Conservation (phyloP, 2,329 filamentous ascomycete genomes). For the Microdochium bolleyi region DNA sequence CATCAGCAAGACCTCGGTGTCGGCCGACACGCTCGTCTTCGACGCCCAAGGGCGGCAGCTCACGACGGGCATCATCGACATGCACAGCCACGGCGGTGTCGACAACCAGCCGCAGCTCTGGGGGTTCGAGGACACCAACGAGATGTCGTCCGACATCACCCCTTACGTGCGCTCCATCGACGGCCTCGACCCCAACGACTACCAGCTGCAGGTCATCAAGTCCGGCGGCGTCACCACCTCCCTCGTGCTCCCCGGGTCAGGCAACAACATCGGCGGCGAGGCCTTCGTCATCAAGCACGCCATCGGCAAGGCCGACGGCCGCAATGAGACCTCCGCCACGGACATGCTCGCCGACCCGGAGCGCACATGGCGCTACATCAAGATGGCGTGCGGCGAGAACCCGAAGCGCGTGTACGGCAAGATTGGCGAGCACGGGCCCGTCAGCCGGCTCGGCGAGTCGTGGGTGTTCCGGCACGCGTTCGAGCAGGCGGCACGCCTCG, state of each 20-base stretch:
- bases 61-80: constrained; percentile 62
- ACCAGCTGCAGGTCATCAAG: constrained; percentile 61
- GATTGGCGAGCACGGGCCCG: constrained; percentile 43
- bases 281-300: constrained; percentile 63
- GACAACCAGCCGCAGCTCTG: constrained; percentile 44
- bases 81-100: constrained; percentile 62
- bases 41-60: constrained; percentile 53
- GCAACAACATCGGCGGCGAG: constrained; percentile 68
- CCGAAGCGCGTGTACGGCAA: constrained; percentile 54
- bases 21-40: constrained; percentile 40
- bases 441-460: constrained; percentile 58
- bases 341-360: constrained; percentile 62
- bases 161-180: constrained; percentile 63
- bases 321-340: constrained; percentile 52
- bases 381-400: constrained; percentile 71
- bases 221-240: constrained; percentile 66
- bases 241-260: constrained; percentile 58
- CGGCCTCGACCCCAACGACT: constrained; percentile 53
- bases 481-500: constrained; percentile 49
- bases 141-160: constrained; percentile 55
- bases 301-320: constrained; percentile 50
- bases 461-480: constrained; percentile 63
- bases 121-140: constrained; percentile 54
- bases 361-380: constrained; percentile 61
- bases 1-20: constrained; percentile 33